These are phyloP conservation scores for Cordyceps cateniannulata DNA, from an alignment of 2,329 filamentous ascomycete genomes.

Conservation along the genomic window DNA sequence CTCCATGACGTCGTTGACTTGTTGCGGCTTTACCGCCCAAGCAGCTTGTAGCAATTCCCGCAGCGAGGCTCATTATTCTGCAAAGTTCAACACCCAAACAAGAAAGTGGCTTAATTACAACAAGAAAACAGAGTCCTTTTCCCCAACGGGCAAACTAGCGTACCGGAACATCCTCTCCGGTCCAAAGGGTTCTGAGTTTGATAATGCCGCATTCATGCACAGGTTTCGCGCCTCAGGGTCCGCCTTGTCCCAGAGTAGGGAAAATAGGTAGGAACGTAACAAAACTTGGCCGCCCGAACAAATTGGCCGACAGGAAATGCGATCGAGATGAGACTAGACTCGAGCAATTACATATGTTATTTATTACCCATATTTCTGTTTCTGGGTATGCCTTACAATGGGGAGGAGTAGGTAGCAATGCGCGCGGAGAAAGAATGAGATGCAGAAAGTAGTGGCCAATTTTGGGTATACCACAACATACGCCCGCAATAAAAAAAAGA, in stretches of 20 bases:
- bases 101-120: no score
- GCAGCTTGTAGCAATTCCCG: not conserved
- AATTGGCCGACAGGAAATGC: no score
- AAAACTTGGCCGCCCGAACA: no score
- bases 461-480: not conserved
- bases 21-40: not conserved
- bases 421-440: not conserved
- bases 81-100: not conserved
- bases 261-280: not conserved
- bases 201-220: no score
- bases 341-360: not conserved
- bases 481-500: not conserved
- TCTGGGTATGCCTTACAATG: not conserved
- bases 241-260: not conserved
- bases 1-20: constrained; percentile 6
- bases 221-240: no score
- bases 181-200: no score
- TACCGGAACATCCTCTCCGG: no score
- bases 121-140: no score
- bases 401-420: not conserved
- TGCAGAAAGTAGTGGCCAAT: not conserved
- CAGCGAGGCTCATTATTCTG: not conserved
- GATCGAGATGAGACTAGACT: not conserved
- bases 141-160: no score
- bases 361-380: not conserved